Evolutionary conservation across 441 rosid species (phyloP).

Genomic region (Erysimum cheiri): DNA sequence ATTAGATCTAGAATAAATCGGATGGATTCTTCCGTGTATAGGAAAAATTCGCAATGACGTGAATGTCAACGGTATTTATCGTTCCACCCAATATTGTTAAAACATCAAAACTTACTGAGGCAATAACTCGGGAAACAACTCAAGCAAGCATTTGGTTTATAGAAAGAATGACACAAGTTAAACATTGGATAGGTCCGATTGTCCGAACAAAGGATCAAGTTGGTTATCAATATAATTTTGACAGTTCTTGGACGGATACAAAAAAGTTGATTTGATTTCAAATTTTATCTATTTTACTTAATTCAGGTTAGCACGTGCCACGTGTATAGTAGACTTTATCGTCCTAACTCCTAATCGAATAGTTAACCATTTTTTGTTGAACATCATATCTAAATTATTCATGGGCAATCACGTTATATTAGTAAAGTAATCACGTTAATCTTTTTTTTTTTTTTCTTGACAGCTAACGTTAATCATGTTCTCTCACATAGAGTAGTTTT

Average conservation of each 20-base stretch:
- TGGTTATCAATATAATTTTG: not conserved
- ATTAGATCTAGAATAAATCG: no score
- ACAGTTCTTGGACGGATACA: not conserved
- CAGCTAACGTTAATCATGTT: conserved; percentile 10
- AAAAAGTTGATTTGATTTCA: not conserved
- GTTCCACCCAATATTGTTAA: no score
- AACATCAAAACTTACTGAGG: no score
- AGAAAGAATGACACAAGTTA: not conserved
- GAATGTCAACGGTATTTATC: no score
- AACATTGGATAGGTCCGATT: not conserved
- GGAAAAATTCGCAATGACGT: no score
- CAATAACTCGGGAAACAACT: not conserved
- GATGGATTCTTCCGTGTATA: no score
- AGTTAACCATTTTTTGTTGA: not conserved
- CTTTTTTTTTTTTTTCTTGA: not conserved
- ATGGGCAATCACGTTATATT: no score
- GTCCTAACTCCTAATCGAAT: not conserved
- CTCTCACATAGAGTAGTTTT: not conserved
- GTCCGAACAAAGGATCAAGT: not conserved
- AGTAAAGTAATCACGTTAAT: not conserved
- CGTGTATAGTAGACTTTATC: not conserved
- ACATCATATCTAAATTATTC: no score
- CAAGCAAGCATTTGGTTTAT: no score
- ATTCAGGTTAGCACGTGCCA: not conserved
- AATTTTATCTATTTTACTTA: not conserved